A percentile compares a stretch with the other conserved stretches of the same genome.
Conservation (phyloP, 805 yeast species). For the Sungouiella thailandica region DNA sequence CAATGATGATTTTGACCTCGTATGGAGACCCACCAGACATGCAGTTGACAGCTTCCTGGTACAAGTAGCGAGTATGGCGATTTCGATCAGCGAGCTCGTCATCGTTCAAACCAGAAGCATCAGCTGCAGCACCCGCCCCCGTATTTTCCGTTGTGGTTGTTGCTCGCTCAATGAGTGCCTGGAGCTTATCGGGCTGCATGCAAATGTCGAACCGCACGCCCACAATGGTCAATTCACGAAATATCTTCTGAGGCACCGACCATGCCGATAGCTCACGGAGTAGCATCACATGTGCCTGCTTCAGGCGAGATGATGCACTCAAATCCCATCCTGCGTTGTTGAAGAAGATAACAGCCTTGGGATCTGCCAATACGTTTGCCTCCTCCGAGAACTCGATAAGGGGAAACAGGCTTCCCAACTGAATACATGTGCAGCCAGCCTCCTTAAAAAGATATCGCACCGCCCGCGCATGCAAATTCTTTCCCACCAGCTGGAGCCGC, state of each 20-base stretch:
- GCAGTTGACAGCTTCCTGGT: conserved; percentile 32
- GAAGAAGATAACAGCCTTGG: conserved; percentile 26
- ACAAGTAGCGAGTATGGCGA: conserved; percentile 26
- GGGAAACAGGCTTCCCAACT: conserved; percentile 47
- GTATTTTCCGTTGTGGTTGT: conserved; percentile 8
- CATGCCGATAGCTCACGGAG: conserved; percentile 40
- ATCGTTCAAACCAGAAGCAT: conserved; percentile 3
- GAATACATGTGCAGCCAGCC: conserved; percentile 32
- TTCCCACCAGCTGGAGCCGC: conserved; percentile 51
- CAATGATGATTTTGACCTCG: conserved; percentile 45
- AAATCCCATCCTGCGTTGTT: conserved; percentile 40
- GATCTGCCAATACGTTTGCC: conserved; percentile 17
- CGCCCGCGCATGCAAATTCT: conserved; percentile 49
- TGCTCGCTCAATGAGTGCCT: conserved; percentile 31
- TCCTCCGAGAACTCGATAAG: conserved; percentile 31
- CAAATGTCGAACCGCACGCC: conserved; percentile 57
- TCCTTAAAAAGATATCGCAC: conserved; percentile 44
- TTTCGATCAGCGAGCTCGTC: conserved; percentile 5
- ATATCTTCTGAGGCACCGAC: conserved; percentile 51
- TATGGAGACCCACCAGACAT: conserved; percentile 22
- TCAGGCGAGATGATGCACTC: conserved; percentile 9
- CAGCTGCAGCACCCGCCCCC: conserved; percentile 4
- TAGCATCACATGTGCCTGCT: conserved; percentile 32
- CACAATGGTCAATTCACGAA: conserved; percentile 50
- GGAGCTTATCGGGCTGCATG: conserved; percentile 36